These are phyloP conservation scores for Penicillium sclerotigenum DNA, from an alignment of 2,329 filamentous ascomycete genomes.

Conservation along the genomic window DNA sequence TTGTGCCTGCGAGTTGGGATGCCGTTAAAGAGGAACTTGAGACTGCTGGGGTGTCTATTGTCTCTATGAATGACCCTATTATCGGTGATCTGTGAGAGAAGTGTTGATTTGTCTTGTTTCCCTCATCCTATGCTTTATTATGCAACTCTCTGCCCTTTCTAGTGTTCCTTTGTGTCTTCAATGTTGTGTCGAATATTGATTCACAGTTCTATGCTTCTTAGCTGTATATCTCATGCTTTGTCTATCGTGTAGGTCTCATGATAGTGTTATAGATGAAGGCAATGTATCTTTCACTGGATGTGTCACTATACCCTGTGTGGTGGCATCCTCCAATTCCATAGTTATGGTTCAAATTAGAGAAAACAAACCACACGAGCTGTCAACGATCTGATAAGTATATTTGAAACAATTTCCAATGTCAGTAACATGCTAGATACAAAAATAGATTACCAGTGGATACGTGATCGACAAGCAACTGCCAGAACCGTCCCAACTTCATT, in stretches of 20 bases:
- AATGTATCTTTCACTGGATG: background rate
- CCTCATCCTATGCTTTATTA: background rate
- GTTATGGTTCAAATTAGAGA: background rate
- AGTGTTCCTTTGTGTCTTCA: background rate
- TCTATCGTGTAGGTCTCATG: background rate
- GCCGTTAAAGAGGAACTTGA: constrained; percentile 54
- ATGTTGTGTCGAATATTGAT: background rate
- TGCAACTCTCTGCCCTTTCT: background rate
- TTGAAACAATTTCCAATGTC: background rate
- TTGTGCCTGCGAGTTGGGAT: constrained; percentile 62
- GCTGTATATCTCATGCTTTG: background rate
- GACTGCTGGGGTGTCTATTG: constrained; percentile 59
- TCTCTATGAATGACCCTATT: constrained; percentile 57
- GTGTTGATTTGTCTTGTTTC: background rate
- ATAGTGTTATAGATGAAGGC: background rate
- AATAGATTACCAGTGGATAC: constrained; percentile 13
- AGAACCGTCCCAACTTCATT: constrained; percentile 1
- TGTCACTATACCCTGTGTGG: background rate
- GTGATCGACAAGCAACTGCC: constrained; percentile 13
- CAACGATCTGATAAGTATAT: too few relatives aligned
- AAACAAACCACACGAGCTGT: background rate
- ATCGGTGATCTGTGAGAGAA: constrained; percentile 47
- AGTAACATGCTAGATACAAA: background rate
- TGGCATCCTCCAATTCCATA: background rate
- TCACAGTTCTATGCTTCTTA: background rate